These are phyloP conservation scores for Vaccinium macrocarpon DNA, from an alignment of 148 eudicot genomes.

Conservation along the genomic window DNA sequence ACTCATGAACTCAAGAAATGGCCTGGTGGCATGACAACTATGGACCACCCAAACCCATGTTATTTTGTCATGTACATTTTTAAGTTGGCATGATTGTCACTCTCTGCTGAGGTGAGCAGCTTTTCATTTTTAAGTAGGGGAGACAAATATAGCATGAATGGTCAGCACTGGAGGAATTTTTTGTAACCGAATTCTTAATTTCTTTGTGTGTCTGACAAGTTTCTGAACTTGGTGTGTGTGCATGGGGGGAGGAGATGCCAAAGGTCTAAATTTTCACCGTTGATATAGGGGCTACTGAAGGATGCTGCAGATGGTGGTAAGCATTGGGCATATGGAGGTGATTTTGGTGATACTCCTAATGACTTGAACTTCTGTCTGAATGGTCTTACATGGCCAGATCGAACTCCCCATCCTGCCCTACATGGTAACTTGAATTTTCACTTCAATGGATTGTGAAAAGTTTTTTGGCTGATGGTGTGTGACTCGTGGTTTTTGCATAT, in stretches of 20 bases:
- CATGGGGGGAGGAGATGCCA: not conserved
- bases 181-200: not conserved
- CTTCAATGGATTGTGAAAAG: not conserved
- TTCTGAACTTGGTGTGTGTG: not conserved
- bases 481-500: slow-evolving; percentile 15
- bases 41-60: not conserved
- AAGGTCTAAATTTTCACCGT: slow-evolving; percentile 2
- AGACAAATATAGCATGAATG: not conserved
- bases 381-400: slow-evolving; percentile 88
- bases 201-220: not conserved
- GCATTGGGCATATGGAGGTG: slow-evolving; percentile 98
- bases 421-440: slow-evolving; percentile 51
- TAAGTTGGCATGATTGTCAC: not conserved
- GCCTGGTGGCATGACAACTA: not conserved
- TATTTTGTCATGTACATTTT: not conserved
- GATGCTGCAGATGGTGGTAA: slow-evolving; percentile 66
- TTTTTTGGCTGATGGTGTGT: not conserved
- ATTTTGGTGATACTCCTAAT: slow-evolving; percentile 91
- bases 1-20: not conserved
- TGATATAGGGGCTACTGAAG: slow-evolving; percentile 70
- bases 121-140: not conserved
- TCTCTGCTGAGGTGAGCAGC: not conserved
- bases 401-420: slow-evolving; percentile 89
- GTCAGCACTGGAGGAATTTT: not conserved
- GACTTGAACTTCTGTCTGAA: slow-evolving; percentile 94